Evolutionary conservation across 305 asterid genomes (phyloP).

Genomic region (Solanum hybrid): DNA sequence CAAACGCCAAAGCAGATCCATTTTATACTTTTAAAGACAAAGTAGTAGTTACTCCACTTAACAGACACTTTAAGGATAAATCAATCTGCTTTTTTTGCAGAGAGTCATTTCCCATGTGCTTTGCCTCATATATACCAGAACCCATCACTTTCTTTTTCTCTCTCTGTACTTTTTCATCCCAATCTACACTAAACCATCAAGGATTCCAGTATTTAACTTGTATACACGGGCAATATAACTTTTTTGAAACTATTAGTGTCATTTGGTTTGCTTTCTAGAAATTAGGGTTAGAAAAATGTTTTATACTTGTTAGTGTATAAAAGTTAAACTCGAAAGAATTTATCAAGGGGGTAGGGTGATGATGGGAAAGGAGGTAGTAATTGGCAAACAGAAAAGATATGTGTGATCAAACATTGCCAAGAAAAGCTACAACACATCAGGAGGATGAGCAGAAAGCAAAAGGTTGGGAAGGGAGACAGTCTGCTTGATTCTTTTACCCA

Average conservation of each 20-base stretch:
- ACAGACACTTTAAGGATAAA: not conserved
- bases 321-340: not conserved
- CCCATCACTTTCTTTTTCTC: not conserved
- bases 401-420: not conserved
- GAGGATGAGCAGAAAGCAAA: not conserved
- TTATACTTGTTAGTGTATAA: not conserved
- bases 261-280: not conserved
- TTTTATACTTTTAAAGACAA: not conserved
- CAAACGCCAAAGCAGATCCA: not conserved
- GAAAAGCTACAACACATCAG: not conserved
- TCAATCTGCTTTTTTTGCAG: not conserved
- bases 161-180: not conserved
- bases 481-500: not conserved
- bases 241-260: not conserved
- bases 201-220: not conserved
- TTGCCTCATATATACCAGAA: not conserved
- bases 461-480: not conserved
- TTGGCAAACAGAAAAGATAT: not conserved
- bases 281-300: not conserved
- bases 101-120: slow-evolving; percentile 3
- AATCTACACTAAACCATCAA: not conserved
- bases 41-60: slow-evolving; percentile 2
- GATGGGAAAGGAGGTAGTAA: not conserved
- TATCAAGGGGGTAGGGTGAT: not conserved
- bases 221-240: not conserved